These are phyloP conservation scores for Fonsecaea pedrosoi DNA, from an alignment of 2,329 filamentous ascomycete genomes.

Conservation along the genomic window DNA sequence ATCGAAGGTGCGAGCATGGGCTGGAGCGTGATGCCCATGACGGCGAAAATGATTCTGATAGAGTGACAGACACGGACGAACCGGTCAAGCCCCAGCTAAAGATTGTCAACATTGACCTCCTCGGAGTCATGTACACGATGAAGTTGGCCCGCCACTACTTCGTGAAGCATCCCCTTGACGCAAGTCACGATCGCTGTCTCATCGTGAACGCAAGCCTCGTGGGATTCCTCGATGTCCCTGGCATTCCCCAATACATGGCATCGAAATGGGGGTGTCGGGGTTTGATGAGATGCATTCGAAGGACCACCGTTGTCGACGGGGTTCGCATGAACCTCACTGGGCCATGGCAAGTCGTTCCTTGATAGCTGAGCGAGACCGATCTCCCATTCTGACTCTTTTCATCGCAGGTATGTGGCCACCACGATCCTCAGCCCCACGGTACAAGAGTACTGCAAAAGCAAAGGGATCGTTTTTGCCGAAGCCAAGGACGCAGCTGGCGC, in stretches of 20 bases:
- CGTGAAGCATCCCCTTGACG: conserved; percentile 29
- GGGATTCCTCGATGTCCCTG: conserved; percentile 45
- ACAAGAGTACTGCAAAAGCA: conserved; percentile 38
- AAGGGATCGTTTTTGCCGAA: conserved; percentile 24
- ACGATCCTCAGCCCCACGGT: conserved; percentile 43
- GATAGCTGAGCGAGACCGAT: conserved; percentile 25
- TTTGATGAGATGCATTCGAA: conserved; percentile 47
- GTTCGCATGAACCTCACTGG: conserved; percentile 48
- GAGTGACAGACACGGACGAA: conserved; percentile 27
- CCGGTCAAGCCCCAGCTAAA: conserved; percentile 43
- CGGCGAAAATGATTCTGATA: conserved; percentile 52
- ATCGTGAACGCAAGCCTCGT: conserved; percentile 46
- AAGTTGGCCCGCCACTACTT: conserved; percentile 45
- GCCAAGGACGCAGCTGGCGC: conserved; percentile 18
- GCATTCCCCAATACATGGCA: conserved; percentile 45
- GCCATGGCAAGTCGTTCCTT: conserved; percentile 41
- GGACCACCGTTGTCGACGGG: conserved; percentile 46
- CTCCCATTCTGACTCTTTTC: not conserved
- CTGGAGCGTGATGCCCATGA: not conserved
- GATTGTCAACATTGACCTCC: conserved; percentile 41
- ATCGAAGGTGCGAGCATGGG: conserved; percentile 31
- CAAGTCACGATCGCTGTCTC: conserved; percentile 39
- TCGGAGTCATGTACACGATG: conserved; percentile 28
- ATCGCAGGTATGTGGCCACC: conserved; percentile 44
- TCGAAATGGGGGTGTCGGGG: conserved; percentile 49